These are phyloP conservation scores for Cryptosporidium viatorum DNA, from an alignment of 169 alveolate genomes.

Conservation along the genomic window DNA sequence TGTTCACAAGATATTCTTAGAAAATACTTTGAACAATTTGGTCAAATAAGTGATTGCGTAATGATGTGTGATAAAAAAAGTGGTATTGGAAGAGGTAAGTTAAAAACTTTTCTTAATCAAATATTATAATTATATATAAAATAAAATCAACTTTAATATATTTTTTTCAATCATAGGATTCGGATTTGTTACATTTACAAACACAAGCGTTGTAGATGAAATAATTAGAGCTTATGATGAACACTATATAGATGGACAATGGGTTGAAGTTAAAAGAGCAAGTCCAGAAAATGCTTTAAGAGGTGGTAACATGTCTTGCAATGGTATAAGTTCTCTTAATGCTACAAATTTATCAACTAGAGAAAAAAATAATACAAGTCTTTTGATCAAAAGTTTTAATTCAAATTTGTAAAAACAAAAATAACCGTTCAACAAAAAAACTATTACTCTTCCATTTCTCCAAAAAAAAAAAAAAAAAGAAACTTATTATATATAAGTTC, in stretches of 20 bases:
- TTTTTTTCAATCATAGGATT: conserved; percentile 65
- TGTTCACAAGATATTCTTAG: conserved; percentile 83
- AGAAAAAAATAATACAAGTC: conserved; percentile 18
- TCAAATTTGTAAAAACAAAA: conserved; percentile 27
- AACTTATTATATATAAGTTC: too few species aligned
- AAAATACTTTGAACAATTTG: conserved; percentile 87
- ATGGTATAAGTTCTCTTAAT: conserved; percentile 29
- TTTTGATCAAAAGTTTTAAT: conserved; percentile 63
- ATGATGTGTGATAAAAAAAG: conserved; percentile 89
- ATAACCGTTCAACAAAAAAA: neutral
- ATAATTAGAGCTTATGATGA: conserved; percentile 84
- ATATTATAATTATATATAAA: neutral
- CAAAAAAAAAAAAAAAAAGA: too few species aligned
- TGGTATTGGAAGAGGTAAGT: conserved; percentile 88
- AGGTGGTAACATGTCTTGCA: conserved; percentile 51
- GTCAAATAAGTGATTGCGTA: conserved; percentile 88
- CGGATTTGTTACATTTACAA: conserved; percentile 89
- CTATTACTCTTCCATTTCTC: too few species aligned
- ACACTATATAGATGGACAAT: conserved; percentile 86
- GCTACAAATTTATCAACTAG: conserved; percentile 56
- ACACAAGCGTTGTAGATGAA: conserved; percentile 84
- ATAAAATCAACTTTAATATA: neutral
- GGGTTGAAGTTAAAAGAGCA: conserved; percentile 92
- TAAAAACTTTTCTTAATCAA: neutral
- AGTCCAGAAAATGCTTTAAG: conserved; percentile 81